Conservation (phyloP, 148 eudicot species). For the Rheum nobile region DNA sequence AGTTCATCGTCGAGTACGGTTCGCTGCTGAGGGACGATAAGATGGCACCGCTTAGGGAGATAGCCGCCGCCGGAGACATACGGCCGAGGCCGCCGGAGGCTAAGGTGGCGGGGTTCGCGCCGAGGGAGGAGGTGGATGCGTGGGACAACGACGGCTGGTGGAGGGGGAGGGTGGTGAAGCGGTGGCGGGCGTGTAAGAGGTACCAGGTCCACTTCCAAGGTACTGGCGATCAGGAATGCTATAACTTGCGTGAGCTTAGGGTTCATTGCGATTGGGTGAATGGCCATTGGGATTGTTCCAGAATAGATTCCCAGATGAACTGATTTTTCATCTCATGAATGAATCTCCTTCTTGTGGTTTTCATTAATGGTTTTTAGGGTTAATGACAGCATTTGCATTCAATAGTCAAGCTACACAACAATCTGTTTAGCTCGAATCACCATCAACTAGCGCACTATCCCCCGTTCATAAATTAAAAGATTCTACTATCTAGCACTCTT, state of each 20-base stretch:
- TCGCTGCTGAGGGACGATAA: neutral
- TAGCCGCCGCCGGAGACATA: neutral
- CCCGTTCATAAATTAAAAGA: no score
- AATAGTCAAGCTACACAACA: no score
- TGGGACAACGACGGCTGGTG: conserved; percentile 22
- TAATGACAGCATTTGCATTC: neutral
- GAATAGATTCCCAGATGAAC: neutral
- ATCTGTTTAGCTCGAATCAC: no score
- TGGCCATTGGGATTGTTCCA: neutral
- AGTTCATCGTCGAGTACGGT: neutral
- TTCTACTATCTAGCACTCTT: no score
- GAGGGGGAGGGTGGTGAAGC: conserved; percentile 8
- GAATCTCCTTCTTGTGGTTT: neutral
- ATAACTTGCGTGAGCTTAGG: neutral
- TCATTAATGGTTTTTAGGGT: neutral
- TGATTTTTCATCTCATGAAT: neutral
- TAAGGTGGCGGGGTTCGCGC: neutral
- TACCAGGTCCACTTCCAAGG: neutral
- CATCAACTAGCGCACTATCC: no score
- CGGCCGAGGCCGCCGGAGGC: neutral
- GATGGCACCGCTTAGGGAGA: neutral
- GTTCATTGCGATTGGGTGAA: neutral
- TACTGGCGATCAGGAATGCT: neutral
- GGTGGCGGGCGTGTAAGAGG: neutral
- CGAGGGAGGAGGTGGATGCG: conserved; percentile 16